A percentile compares a stretch with the other conserved stretches of the same genome.
phyloP scores from a whole-genome alignment of 208 protist species.

The Acanthamoeba triangularis region DNA sequence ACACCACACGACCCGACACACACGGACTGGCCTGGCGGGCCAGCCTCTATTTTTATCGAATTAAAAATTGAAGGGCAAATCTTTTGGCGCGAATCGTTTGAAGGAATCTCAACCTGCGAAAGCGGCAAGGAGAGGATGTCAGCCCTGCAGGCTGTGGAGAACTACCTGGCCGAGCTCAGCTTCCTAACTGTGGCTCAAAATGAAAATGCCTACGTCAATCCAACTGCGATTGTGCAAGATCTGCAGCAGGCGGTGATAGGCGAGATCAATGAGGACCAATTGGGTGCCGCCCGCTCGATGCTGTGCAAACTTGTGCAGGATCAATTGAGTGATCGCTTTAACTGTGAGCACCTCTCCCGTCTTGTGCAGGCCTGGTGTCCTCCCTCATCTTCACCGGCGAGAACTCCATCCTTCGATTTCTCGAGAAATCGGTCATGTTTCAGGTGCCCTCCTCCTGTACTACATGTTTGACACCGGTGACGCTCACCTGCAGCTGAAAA shows the following conservation, averaged over 20 bases:
- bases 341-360: background rate
- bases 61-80: background rate
- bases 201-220: constrained; percentile 69
- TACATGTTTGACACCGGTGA: background rate
- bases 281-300: background rate
- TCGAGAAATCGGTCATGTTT: constrained; percentile 54
- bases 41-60: no score
- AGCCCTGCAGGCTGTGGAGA: constrained; percentile 30
- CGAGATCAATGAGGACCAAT: constrained; percentile 56
- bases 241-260: constrained; percentile 31
- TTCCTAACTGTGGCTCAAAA: constrained; percentile 7
- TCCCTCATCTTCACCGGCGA: constrained; percentile 62
- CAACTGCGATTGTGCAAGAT: constrained; percentile 61
- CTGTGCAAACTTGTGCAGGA: background rate
- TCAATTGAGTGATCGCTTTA: background rate
- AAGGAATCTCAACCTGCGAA: background rate
- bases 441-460: background rate
- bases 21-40: no score
- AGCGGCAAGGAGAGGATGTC: background rate
- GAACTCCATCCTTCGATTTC: constrained; percentile 65
- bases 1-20: no score
- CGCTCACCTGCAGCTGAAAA: background rate
- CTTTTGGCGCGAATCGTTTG: background rate
- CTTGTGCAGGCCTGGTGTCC: constrained; percentile 14
- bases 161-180: constrained; percentile 62